Base-by-base conservation (phyloP, 352 stramenopile genomes). In the Phytophthora aleatoria region DNA sequence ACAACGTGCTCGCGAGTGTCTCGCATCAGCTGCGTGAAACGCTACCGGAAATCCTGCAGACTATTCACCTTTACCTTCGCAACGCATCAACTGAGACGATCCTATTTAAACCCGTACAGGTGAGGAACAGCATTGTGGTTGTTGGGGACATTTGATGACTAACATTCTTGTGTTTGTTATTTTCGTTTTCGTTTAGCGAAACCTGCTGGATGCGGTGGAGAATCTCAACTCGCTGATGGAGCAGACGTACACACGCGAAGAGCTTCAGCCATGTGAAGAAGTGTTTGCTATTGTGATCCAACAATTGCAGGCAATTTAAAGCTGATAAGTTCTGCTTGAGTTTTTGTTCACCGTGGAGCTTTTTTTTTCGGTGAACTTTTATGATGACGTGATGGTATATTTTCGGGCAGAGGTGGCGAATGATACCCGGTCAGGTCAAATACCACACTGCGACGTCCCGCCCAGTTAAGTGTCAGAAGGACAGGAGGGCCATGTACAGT, bases 71-170 rank as follows among this genome's bases (percentile, higher is more conserved):
- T 28, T 95, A 95, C 49, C 67, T 95, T 39, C 75, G 78, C n/a
- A 93, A 95, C 41, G 49, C 82, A 24, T 91, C 85, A 6, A 94
- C 87, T 5, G 87, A 95, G 61, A 76, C 71, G 42, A 94, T 95
- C 30, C 67, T 95, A 49, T 93, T 94, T 64, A 91, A 91, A 61
- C 85, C 87, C 7, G 80, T 95, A 3, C 81, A 94, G 79, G 87
- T 93, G 55, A 55, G 63, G 30, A 45, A 45, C 26, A 11, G 3
- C 1, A 49, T 33, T 20, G 3, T 28, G 9, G 2, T 39, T 9
- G 8, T 12, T 48, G 13, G 12, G n/a, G 33, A 8, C 7, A 30
- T 33, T 13, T 48, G 49, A 33, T 50, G 38, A 54, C 5, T 67
- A 52, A 52, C n/a, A 64, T 35, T 50, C 47, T 8, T n/a, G 5